These are phyloP conservation scores for Arachnopeziza araneosa DNA, from an alignment of 2,329 filamentous ascomycete species.

Conservation along the genomic window DNA sequence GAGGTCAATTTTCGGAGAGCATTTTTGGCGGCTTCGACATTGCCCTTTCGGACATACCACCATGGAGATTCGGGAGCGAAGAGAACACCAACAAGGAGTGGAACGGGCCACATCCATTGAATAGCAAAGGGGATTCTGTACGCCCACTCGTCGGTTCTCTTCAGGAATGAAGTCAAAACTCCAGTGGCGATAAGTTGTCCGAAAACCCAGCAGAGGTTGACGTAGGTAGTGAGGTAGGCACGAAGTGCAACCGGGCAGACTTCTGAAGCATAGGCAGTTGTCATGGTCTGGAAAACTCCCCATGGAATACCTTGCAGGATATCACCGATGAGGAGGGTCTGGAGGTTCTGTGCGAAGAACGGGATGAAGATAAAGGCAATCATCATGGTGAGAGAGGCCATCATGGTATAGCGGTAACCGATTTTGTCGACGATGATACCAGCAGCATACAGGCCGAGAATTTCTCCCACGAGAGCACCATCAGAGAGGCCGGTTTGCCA, in stretches of 20 bases:
- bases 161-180: conserved; percentile 43
- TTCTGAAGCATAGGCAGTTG: conserved; percentile 39
- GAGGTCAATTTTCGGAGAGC: too few relatives aligned
- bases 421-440: conserved; percentile 45
- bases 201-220: conserved; percentile 51
- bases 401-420: conserved; percentile 46
- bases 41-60: conserved; percentile 44
- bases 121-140: conserved; percentile 44
- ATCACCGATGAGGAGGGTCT: conserved; percentile 42
- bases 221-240: conserved; percentile 50
- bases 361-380: conserved; percentile 44
- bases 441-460: conserved; percentile 45
- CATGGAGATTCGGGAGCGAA: conserved; percentile 46
- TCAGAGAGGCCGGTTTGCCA: conserved; percentile 33
- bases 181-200: conserved; percentile 46
- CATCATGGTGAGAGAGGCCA: conserved; percentile 40
- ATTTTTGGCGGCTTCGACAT: conserved; percentile 41
- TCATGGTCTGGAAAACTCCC: conserved; percentile 39
- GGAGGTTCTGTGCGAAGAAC: conserved; percentile 44
- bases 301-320: conserved; percentile 44
- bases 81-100: conserved; percentile 41
- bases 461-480: conserved; percentile 33
- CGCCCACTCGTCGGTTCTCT: conserved; percentile 42
- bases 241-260: conserved; percentile 51
- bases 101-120: conserved; percentile 47